phyloP scores from a whole-genome alignment of 2,329 filamentous ascomycete species.

The Arthrobotrys pseudoclavata region DNA sequence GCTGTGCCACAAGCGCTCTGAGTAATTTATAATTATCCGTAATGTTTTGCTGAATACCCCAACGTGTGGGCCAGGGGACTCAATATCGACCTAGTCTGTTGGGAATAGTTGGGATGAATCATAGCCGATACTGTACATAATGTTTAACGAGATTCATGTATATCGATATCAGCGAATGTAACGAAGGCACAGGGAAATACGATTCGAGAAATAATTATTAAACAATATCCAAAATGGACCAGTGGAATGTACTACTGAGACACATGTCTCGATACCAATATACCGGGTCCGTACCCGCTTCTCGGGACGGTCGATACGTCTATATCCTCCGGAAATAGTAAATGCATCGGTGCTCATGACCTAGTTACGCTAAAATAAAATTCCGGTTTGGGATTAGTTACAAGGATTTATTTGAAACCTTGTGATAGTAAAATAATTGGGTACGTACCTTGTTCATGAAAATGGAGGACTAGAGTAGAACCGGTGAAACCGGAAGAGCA shows the following conservation, averaged over 20 bases:
- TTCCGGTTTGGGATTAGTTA: neutral
- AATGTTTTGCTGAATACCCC: too few species aligned
- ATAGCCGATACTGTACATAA: too few species aligned
- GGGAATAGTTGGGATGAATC: too few species aligned
- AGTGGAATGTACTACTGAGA: conserved; percentile 35
- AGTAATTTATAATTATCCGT: too few species aligned
- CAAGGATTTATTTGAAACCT: neutral
- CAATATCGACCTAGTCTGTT: too few species aligned
- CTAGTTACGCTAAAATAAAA: neutral
- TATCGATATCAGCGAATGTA: too few species aligned
- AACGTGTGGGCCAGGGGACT: too few species aligned
- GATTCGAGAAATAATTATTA: neutral
- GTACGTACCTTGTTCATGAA: neutral
- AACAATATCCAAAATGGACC: neutral
- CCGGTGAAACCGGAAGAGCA: conserved; percentile 27
- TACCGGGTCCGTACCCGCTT: conserved; percentile 41
- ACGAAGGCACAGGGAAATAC: too few species aligned
- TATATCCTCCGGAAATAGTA: conserved; percentile 37
- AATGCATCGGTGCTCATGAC: conserved; percentile 8
- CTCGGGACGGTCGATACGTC: conserved; percentile 29
- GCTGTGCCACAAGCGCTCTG: too few species aligned
- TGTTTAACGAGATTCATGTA: too few species aligned
- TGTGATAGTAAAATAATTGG: neutral
- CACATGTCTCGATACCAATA: conserved; percentile 46
- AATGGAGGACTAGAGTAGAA: neutral